Base-by-base conservation (phyloP, 2,329 filamentous ascomycete genomes). In the Macrophomina phaseolina region DNA sequence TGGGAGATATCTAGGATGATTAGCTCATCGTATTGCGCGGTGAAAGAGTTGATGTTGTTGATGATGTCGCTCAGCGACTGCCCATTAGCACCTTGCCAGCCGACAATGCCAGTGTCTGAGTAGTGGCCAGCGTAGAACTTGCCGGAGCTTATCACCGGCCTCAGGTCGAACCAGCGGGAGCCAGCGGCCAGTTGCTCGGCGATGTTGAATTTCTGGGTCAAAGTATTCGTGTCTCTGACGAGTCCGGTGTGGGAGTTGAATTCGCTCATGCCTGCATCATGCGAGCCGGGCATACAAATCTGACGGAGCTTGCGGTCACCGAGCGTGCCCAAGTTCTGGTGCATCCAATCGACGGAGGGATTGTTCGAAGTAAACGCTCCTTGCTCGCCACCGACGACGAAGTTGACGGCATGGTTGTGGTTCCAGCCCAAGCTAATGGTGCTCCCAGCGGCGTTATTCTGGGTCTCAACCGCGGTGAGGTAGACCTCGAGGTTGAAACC, bases 231-330 rank as follows among this genome's bases (percentile, higher is more conserved):
- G n/a, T 73, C 72, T 18, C 73, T 73, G 3, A 79, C 81, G 11
- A 80, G 74, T 42, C 77, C 73, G 4, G 81, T 81, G 14, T 76
- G 74, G 1, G 72, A 70, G 14, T 73, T 79, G 68, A 82, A 81
- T 1, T 68, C 75, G 30, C 76, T 79, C 82, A 85, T 85, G n/a
- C 82, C 83, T 0, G 82, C 76, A 67, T 85, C 81, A 67, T 85
- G 82, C 3, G 81, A 79, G 8, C 82, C 83, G 0, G 83, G 83
- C 76, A 85, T 80, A 58, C 80, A 77, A 18, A 85, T 75, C 36
- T 84, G 78, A 62, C 80, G 79, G 0, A 85, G 71, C 1, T 77
- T 78, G 11, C 83, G 78, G 53, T 77, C 77, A 3, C 76, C 77
- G 5, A 81, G 69, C 4, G 74, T 75, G 2, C 72, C 73, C 52